phyloP scores from a whole-genome alignment of 805 yeast species.

The Lipomyces sp. region DNA sequence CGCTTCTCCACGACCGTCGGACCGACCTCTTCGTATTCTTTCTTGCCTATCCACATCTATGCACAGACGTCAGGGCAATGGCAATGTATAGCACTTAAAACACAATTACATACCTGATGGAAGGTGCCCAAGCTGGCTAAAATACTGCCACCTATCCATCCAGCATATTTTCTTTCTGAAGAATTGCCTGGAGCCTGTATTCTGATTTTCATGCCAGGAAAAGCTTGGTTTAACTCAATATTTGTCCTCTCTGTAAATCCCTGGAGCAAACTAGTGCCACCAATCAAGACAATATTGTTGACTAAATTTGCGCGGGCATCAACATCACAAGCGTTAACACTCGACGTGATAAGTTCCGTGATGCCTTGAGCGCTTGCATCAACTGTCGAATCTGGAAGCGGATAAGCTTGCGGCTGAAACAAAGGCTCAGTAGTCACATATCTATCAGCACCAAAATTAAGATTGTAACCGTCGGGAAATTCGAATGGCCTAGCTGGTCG shows the following conservation, averaged over 20 bases:
- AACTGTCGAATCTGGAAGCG: slow-evolving; percentile 49
- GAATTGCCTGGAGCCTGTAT: slow-evolving; percentile 50
- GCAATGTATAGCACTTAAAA: not conserved
- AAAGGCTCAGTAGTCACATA: slow-evolving; percentile 66
- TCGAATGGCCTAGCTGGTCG: slow-evolving; percentile 55
- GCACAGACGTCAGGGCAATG: slow-evolving; percentile 6
- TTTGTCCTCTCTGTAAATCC: slow-evolving; percentile 62
- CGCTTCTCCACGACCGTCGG: slow-evolving; percentile 48
- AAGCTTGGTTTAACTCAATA: slow-evolving; percentile 58
- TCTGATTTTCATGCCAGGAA: slow-evolving; percentile 56
- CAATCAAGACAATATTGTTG: slow-evolving; percentile 61
- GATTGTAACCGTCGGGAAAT: slow-evolving; percentile 59
- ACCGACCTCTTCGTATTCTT: slow-evolving; percentile 70
- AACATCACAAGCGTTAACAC: slow-evolving; percentile 53
- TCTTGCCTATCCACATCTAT: slow-evolving; percentile 58
- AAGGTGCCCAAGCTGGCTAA: slow-evolving; percentile 63
- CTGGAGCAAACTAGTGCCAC: slow-evolving; percentile 60
- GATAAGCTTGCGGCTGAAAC: slow-evolving; percentile 65
- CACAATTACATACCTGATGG: slow-evolving; percentile 51
- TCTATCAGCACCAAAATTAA: slow-evolving; percentile 59
- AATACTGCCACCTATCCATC: slow-evolving; percentile 77
- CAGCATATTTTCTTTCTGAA: slow-evolving; percentile 61
- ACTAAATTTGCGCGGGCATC: slow-evolving; percentile 49
- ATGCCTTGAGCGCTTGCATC: slow-evolving; percentile 26
- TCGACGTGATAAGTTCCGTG: slow-evolving; percentile 51